phyloP scores from a whole-genome alignment of 768 basidiomycete species.

The Termitomyces sp. region DNA sequence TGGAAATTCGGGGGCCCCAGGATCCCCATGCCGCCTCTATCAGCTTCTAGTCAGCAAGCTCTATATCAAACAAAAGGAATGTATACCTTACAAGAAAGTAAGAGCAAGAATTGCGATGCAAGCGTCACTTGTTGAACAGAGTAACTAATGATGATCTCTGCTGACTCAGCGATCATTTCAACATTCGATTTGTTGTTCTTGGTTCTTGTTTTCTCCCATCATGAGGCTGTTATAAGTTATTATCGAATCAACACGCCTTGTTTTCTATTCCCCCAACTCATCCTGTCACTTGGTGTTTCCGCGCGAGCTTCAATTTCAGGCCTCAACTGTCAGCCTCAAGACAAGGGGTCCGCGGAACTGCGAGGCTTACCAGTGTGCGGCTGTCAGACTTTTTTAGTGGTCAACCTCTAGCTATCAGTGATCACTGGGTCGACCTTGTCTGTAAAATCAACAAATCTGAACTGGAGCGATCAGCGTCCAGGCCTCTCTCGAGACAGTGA shows the following conservation, averaged over 20 bases:
- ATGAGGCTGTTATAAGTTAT: not conserved
- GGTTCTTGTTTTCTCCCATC: not conserved
- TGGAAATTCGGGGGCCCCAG: constrained; percentile 17
- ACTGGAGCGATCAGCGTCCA: not conserved
- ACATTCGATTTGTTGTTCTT: not conserved
- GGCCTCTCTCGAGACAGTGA: not conserved
- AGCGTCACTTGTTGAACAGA: not conserved
- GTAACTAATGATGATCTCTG: not conserved
- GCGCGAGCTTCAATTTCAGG: no score
- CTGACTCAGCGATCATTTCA: constrained; percentile 1
- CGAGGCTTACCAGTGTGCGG: not conserved
- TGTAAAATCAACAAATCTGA: not conserved
- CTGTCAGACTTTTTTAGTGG: not conserved
- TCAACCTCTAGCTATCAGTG: not conserved
- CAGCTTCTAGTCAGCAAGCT: not conserved
- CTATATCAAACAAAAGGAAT: no score
- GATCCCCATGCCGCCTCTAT: not conserved
- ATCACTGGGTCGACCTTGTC: not conserved
- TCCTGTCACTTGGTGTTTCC: no score
- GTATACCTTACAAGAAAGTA: not conserved
- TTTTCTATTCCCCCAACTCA: not conserved
- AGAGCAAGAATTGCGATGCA: not conserved
- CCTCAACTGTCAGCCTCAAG: not conserved
- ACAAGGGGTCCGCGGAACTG: not conserved
- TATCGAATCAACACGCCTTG: not conserved